These are phyloP conservation scores for Aspergillus wentii DNA, from an alignment of 495 filamentous ascomycete genomes.

Conservation along the genomic window DNA sequence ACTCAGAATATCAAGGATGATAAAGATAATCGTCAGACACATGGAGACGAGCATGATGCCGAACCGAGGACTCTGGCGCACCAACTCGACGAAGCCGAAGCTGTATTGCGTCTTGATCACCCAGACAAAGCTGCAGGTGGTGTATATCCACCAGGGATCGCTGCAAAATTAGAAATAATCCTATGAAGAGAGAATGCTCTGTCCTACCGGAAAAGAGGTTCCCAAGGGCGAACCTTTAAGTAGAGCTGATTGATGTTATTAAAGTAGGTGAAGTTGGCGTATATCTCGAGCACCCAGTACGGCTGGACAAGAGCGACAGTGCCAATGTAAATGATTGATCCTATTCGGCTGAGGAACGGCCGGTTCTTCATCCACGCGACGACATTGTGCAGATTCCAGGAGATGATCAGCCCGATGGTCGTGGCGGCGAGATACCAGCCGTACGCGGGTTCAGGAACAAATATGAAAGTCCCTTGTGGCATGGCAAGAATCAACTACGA, in stretches of 20 bases:
- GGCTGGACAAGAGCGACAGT: constrained; percentile 37
- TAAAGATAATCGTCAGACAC: constrained; percentile 49
- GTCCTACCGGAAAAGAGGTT: constrained; percentile 45
- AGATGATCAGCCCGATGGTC: constrained; percentile 40
- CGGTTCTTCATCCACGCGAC: constrained; percentile 47
- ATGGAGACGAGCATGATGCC: constrained; percentile 52
- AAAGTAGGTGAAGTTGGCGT: constrained; percentile 45
- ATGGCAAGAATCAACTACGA: constrained; percentile 28
- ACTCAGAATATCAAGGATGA: constrained; percentile 42
- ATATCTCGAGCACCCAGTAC: constrained; percentile 45
- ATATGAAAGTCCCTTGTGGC: constrained; percentile 42
- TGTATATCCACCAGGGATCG: constrained; percentile 60
- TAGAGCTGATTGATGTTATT: constrained; percentile 48
- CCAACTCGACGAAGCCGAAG: constrained; percentile 43
- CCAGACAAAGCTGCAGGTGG: constrained; percentile 44
- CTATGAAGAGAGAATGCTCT: background rate
- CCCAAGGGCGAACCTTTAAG: constrained; percentile 42
- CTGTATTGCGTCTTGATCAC: constrained; percentile 50
- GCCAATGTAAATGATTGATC: constrained; percentile 33
- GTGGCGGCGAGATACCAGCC: constrained; percentile 44
- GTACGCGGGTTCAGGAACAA: constrained; percentile 34
- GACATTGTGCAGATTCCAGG: constrained; percentile 44
- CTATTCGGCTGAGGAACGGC: constrained; percentile 33
- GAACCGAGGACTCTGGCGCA: constrained; percentile 49
- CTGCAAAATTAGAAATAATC: constrained; percentile 16